Conservation (phyloP, 306 rosid species). For the Ormosia semicastrata region DNA sequence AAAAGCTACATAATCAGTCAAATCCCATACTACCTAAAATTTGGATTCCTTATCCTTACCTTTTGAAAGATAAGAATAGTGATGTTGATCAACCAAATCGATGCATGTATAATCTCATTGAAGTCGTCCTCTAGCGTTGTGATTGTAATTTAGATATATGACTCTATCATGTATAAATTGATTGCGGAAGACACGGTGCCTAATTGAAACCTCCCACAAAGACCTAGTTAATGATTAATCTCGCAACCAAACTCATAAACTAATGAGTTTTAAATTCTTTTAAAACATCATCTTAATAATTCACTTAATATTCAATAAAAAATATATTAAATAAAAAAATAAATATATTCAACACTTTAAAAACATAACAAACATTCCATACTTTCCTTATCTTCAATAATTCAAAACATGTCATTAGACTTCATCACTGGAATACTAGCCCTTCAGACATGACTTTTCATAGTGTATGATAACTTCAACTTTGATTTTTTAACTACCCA, state of each 20-base stretch:
- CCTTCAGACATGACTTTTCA: too few relatives aligned
- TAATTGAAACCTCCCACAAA: background rate
- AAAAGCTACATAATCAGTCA: background rate
- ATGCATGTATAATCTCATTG: background rate
- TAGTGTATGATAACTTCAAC: too few relatives aligned
- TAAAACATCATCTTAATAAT: too few relatives aligned
- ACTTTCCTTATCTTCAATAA: too few relatives aligned
- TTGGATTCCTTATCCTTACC: background rate
- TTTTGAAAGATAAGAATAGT: background rate
- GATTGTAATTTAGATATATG: background rate
- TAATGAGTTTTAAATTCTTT: too few relatives aligned
- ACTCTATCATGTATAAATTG: background rate
- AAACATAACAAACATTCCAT: too few relatives aligned
- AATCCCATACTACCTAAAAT: background rate
- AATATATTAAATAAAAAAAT: too few relatives aligned
- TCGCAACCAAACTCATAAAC: background rate
- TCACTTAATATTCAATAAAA: too few relatives aligned
- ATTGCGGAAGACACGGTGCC: background rate
- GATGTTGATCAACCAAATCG: background rate
- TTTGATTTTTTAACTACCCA: too few relatives aligned
- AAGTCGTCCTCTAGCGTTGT: background rate
- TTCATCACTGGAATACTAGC: too few relatives aligned
- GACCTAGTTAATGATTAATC: background rate
- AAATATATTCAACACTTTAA: too few relatives aligned
- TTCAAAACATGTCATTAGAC: too few relatives aligned